Evolutionary conservation across 345 rosid species (phyloP), one percentile per base, ranked within the genome.

Genomic region (Moricandia arvensis): DNA sequence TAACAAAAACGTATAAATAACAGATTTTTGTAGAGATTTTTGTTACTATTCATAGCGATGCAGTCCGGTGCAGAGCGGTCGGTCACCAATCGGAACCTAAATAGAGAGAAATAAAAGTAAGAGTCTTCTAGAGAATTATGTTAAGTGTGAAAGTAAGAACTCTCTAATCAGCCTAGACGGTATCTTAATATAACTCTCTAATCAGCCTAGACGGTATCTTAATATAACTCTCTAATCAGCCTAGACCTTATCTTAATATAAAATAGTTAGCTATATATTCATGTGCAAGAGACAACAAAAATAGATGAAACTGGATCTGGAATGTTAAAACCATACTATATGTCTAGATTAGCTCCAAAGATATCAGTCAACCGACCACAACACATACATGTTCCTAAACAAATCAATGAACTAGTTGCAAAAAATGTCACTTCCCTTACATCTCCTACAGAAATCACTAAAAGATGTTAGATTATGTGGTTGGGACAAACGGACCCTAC

Each of bases 401-500:
- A 12, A 61, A 51, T 37, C 17, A 68, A 27, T 68, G 55, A 61
- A 68, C 69, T 51, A 53, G 17, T 70, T 64, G 54, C 66, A 70
- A 30, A 54, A 29, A 7, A 75, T 58, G 21, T 63, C 58, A 69
- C 49, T 57, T 30, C 33, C 51, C 41, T 63, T 76, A 30, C 16
- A 63, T 62, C 2, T 53, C 53, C 4, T 59, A 60, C 24, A 38
- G 53, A 68, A 76, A 9, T 63, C 54, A 71, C 33, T 43, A 58
- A 58, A 64, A 61, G 16, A 37, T 69, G 51, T 61, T 4, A 61
- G 63, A 66, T 45, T 77, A 10, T 65, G 58, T 66, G 63, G 77
- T 72, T 78, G 77, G 68, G 73, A 66, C 73, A 47, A 72, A 71
- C 38, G 34, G 68, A 70, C 64, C 81, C 76, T 70, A 66, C 69